Conservation (phyloP, 164 flowering plant species). For the Akebia trifoliata region DNA sequence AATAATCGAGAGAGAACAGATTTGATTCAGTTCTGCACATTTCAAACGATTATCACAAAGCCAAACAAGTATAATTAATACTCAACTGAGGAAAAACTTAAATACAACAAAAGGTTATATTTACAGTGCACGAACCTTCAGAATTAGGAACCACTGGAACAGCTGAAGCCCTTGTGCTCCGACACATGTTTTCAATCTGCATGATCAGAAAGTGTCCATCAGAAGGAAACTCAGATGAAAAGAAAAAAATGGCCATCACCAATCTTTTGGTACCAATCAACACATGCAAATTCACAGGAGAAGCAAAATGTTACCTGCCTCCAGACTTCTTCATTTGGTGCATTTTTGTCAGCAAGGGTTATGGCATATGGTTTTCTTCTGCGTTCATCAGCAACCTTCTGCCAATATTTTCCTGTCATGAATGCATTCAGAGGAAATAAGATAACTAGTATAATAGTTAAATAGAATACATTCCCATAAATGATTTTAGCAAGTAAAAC, state of each 20-base stretch:
- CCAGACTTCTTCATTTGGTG: constrained; percentile 99
- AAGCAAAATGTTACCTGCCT: constrained; percentile 53
- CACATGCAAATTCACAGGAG: background rate
- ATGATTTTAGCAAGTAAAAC: too few relatives aligned
- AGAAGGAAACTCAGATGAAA: constrained; percentile 3
- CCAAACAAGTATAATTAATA: background rate
- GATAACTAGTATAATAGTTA: too few relatives aligned
- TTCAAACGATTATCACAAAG: background rate
- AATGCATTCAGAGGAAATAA: constrained; percentile 1
- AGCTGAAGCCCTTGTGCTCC: constrained; percentile 71
- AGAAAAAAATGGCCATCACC: background rate
- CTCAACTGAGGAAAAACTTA: background rate
- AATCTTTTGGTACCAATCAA: background rate
- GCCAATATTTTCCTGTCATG: constrained; percentile 84
- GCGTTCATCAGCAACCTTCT: constrained; percentile 75
- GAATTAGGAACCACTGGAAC: constrained; percentile 89
- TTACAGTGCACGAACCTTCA: constrained; percentile 49
- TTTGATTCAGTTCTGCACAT: constrained; percentile 75
- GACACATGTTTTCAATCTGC: constrained; percentile 91
- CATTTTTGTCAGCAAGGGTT: constrained; percentile 95
- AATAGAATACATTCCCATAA: too few relatives aligned
- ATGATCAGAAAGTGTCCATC: constrained; percentile 11
- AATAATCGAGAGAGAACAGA: constrained; percentile 88
- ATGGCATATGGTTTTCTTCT: constrained; percentile 70
- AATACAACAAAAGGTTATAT: background rate